Evolutionary conservation across 2,329 filamentous ascomycete genomes (phyloP).

Genomic region (Pseudophaeomoniella oleicola): DNA sequence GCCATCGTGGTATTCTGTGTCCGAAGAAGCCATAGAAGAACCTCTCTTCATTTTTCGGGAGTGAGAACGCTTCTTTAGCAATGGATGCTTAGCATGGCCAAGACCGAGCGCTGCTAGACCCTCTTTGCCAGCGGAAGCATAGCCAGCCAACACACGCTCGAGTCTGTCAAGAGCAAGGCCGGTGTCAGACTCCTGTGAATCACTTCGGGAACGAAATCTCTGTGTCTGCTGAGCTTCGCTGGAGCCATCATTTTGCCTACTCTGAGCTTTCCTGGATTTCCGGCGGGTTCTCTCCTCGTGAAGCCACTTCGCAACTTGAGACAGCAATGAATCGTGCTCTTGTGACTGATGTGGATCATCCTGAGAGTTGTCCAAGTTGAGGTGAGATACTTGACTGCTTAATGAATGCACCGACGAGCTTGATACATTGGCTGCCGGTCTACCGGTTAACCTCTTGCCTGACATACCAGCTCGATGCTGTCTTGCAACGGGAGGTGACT

Average conservation of each 20-base stretch:
- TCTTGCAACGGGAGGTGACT: conserved; percentile 8
- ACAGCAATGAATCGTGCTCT: conserved; percentile 25
- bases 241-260: conserved; percentile 8
- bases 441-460: conserved; percentile 13
- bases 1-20: conserved; percentile 73
- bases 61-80: conserved; percentile 14
- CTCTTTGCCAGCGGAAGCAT: conserved; percentile 20
- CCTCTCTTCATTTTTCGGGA: conserved; percentile 25
- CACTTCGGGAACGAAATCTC: conserved; percentile 22
- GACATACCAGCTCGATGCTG: conserved; percentile 12
- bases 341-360: conserved; percentile 2
- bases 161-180: conserved; percentile 64
- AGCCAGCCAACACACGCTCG: conserved; percentile 50
- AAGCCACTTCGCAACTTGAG: conserved; percentile 72
- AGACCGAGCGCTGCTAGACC: conserved; percentile 4
- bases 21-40: conserved; percentile 50
- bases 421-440: conserved; percentile 6
- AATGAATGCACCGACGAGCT: conserved; percentile 7
- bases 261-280: conserved; percentile 36
- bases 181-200: conserved; percentile 52
- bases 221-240: conserved; percentile 3
- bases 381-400: conserved; percentile 7
- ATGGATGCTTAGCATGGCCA: conserved; percentile 5
- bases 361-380: conserved; percentile 8
- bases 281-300: conserved; percentile 62